Percentiles rank a stretch among this genome's conserved stretches.
These are phyloP conservation scores for Penicillium ochrochloron DNA, from an alignment of 495 filamentous ascomycete genomes.

Conservation along the genomic window DNA sequence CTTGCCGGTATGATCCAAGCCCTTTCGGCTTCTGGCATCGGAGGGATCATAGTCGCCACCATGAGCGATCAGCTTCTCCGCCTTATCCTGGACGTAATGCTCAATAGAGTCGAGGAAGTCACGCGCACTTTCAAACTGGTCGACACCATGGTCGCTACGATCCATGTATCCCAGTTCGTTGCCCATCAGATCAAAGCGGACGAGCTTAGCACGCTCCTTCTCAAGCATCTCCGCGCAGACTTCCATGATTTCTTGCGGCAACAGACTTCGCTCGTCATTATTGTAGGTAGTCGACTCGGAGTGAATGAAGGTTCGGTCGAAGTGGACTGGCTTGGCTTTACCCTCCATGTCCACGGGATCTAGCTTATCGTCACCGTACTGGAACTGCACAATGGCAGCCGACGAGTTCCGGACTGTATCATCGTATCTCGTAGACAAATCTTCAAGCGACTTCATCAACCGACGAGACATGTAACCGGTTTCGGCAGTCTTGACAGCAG, in stretches of 20 bases:
- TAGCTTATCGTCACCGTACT: constrained; percentile 92
- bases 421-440: constrained; percentile 90
- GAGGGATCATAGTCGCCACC: constrained; percentile 45
- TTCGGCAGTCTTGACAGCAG: constrained; percentile 98
- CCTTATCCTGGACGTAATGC: constrained; percentile 66
- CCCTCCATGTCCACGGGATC: constrained; percentile 99
- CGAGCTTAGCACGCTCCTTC: constrained; percentile 65
- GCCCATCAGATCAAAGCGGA: constrained; percentile 58
- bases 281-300: constrained; percentile 76
- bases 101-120: constrained; percentile 79
- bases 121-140: constrained; percentile 83
- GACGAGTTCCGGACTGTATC: constrained; percentile 90
- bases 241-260: constrained; percentile 73
- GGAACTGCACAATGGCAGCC: constrained; percentile 88
- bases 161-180: constrained; percentile 65
- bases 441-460: constrained; percentile 96
- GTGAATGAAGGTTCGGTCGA: constrained; percentile 89
- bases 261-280: constrained; percentile 70
- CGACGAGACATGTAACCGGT: constrained; percentile 99
- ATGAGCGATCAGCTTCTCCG: constrained; percentile 52
- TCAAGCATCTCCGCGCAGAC: constrained; percentile 67
- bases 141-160: constrained; percentile 67
- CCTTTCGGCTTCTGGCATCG: constrained; percentile 45
- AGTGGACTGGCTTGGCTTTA: constrained; percentile 88
- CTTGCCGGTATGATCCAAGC: constrained; percentile 75